Conservation (phyloP, 305 asterid species). For the Ilex paraguariensis region DNA sequence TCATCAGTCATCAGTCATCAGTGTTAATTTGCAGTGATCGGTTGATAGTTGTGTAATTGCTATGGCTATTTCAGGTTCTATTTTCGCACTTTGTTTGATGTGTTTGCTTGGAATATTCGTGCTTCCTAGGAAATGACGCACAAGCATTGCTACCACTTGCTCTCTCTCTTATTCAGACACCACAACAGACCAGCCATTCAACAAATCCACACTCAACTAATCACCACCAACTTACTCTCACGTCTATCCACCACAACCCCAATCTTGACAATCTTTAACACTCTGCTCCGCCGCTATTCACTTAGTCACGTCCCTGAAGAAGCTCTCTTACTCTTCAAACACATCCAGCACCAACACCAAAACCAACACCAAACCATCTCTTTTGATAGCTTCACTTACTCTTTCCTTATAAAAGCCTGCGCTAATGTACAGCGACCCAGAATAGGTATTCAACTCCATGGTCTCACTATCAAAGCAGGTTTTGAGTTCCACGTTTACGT, state of each 20-base stretch:
- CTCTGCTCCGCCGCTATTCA: conserved; percentile 63
- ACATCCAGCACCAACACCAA: conserved; percentile 35
- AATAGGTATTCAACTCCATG: conserved; percentile 52
- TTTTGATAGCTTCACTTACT: conserved; percentile 71
- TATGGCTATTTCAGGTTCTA: no score
- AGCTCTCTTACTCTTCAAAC: conserved; percentile 46
- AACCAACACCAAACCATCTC: conserved; percentile 16
- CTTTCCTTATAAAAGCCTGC: conserved; percentile 64
- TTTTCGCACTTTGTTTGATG: no score
- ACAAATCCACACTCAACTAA: conserved; percentile 65
- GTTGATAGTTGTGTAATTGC: no score
- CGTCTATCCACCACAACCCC: neutral
- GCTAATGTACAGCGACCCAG: conserved; percentile 30
- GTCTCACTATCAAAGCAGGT: conserved; percentile 46
- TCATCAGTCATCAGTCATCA: no score
- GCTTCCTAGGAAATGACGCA: neutral
- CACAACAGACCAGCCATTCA: conserved; percentile 44
- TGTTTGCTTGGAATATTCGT: no score
- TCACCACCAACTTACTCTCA: conserved; percentile 13
- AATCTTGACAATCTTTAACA: conserved; percentile 50
- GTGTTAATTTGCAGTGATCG: no score
- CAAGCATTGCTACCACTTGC: conserved; percentile 18
- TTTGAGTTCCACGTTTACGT: conserved; percentile 52
- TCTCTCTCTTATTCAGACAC: conserved; percentile 41
- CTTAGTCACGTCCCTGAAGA: conserved; percentile 44